These are phyloP conservation scores for Pseudoneurospora amorphoporcata DNA, from an alignment of 495 filamentous ascomycete genomes.

Conservation along the genomic window DNA sequence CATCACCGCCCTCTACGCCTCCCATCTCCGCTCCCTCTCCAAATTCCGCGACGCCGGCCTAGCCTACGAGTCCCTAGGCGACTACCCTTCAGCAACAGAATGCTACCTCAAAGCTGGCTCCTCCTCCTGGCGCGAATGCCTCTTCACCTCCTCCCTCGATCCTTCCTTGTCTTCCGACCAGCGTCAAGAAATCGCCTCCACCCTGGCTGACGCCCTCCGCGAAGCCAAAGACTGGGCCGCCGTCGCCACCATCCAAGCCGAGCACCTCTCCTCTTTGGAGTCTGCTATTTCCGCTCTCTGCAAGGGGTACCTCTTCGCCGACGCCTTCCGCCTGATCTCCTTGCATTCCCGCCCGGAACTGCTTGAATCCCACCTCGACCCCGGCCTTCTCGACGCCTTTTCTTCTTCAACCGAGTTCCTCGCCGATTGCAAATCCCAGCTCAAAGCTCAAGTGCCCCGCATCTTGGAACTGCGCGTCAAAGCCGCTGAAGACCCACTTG, in stretches of 20 bases:
- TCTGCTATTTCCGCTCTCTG: conserved; percentile 62
- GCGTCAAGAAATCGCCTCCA: conserved; percentile 51
- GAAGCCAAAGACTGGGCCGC: conserved; percentile 74
- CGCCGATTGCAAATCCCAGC: conserved; percentile 79
- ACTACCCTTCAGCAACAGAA: conserved; percentile 60
- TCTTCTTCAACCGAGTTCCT: conserved; percentile 76
- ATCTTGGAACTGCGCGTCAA: conserved; percentile 70
- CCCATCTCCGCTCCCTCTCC: conserved; percentile 61
- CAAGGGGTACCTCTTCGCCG: conserved; percentile 72
- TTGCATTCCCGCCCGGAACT: conserved; percentile 34
- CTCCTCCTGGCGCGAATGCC: conserved; percentile 73
- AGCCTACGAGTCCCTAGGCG: conserved; percentile 77
- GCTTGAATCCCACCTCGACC: conserved; percentile 50
- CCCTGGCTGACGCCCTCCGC: conserved; percentile 58
- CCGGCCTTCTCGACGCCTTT: conserved; percentile 65
- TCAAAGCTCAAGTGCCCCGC: conserved; percentile 73
- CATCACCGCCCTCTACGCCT: conserved; percentile 67
- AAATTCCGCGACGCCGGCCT: conserved; percentile 74
- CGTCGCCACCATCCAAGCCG: conserved; percentile 68
- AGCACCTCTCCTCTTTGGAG: conserved; percentile 64
- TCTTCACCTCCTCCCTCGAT: conserved; percentile 60
- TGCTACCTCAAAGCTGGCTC: conserved; percentile 68
- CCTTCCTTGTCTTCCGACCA: conserved; percentile 47
- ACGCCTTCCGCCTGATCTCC: conserved; percentile 62
- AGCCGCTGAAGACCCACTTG: conserved; percentile 70